A percentile compares a stretch with the other conserved stretches of the same genome.
Conservation (phyloP, 2,329 filamentous ascomycete genomes). For the Didymella exigua region DNA sequence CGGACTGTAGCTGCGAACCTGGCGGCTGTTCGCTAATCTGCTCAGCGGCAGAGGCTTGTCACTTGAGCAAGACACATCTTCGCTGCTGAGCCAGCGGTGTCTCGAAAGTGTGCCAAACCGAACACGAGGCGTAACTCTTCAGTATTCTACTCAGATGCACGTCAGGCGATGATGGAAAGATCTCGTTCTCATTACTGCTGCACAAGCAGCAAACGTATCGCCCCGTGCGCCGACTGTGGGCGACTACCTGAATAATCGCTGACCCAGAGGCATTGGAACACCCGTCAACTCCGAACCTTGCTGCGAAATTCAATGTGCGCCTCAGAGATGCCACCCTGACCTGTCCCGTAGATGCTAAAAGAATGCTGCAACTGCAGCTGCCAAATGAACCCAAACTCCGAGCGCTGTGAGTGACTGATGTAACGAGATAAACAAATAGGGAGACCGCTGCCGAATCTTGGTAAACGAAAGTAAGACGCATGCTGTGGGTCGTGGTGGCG, state of each 20-base stretch:
- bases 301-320: background rate
- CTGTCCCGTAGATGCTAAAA: background rate
- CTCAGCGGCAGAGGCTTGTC: background rate
- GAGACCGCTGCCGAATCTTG: background rate
- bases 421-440: background rate
- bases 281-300: background rate
- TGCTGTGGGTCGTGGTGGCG: background rate
- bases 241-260: constrained; percentile 4
- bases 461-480: background rate
- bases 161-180: background rate
- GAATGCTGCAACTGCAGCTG: background rate
- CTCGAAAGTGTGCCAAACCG: background rate
- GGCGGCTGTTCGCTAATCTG: background rate
- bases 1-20: background rate
- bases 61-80: background rate
- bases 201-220: background rate
- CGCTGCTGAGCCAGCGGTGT: background rate
- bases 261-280: background rate
- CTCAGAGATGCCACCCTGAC: constrained; percentile 2
- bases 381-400: constrained; percentile 1
- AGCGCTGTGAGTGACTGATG: constrained; percentile 11
- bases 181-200: constrained; percentile 3
- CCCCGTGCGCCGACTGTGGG: background rate
- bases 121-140: background rate
- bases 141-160: background rate